These are phyloP conservation scores for Aspergillus candidus DNA, from an alignment of 2,329 filamentous ascomycete species.

Conservation along the genomic window DNA sequence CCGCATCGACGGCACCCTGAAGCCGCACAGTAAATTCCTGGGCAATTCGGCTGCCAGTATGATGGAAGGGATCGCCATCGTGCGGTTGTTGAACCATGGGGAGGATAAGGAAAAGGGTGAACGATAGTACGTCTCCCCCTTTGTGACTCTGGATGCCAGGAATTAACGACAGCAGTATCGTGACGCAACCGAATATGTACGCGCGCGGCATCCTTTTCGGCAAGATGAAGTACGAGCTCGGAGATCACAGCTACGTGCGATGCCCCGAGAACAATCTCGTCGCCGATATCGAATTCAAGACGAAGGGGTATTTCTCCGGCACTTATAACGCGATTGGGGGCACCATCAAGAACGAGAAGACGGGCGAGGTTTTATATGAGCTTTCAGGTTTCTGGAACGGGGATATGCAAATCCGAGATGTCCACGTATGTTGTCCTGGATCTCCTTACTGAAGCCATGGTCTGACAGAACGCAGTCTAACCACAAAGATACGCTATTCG, in stretches of 20 bases:
- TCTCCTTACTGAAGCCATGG: background rate
- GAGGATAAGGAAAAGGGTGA: conserved; percentile 60
- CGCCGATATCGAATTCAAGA: conserved; percentile 96
- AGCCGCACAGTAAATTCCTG: conserved; percentile 88
- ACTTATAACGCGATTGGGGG: conserved; percentile 96
- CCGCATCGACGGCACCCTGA: conserved; percentile 89
- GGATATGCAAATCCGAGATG: conserved; percentile 86
- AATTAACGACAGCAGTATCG: conserved; percentile 52
- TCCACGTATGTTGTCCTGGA: conserved; percentile 46
- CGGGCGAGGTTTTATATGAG: conserved; percentile 82
- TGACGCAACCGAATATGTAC: conserved; percentile 99
- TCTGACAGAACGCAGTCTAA: conserved; percentile 59
- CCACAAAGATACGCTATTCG: conserved; percentile 83
- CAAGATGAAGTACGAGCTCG: conserved; percentile 99
- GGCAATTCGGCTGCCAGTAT: conserved; percentile 96
- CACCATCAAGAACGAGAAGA: conserved; percentile 78
- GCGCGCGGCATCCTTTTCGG: conserved; percentile 93
- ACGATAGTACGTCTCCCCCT: conserved; percentile 65
- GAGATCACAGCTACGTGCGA: conserved; percentile 86
- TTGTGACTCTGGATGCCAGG: background rate
- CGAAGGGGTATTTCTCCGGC: conserved; percentile 93
- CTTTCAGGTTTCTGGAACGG: conserved; percentile 89
- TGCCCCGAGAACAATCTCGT: conserved; percentile 82
- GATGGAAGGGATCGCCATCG: conserved; percentile 93
- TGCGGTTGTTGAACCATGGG: conserved; percentile 75